These are phyloP conservation scores for Dioszegia crocea DNA, from an alignment of 768 basidiomycete species.

Conservation along the genomic window DNA sequence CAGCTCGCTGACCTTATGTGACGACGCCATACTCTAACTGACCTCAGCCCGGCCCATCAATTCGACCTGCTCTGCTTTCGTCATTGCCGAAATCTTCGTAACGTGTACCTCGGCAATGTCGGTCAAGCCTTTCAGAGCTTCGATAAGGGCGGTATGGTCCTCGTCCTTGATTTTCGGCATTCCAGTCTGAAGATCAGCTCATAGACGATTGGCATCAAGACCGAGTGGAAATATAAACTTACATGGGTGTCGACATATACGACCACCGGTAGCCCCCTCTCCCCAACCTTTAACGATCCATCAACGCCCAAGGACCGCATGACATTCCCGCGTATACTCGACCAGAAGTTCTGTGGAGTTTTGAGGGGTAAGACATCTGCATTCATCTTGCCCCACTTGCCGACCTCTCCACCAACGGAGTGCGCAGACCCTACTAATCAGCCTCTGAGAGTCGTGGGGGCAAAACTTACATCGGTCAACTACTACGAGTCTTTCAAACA, in stretches of 20 bases:
- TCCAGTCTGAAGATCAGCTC: constrained; percentile 21
- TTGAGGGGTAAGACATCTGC: constrained; percentile 18
- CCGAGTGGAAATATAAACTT: constrained; percentile 8
- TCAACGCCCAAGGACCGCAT: constrained; percentile 31
- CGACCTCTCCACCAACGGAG: constrained; percentile 29
- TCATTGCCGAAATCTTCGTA: constrained; percentile 33
- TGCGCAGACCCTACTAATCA: constrained; percentile 32
- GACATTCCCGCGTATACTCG: constrained; percentile 23
- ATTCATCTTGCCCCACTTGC: constrained; percentile 46
- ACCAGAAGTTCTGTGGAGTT: constrained; percentile 23
- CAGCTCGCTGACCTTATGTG: background rate
- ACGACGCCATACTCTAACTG: constrained; percentile 1
- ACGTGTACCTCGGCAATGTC: constrained; percentile 45
- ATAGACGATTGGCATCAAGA: too few species aligned
- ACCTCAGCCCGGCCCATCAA: constrained; percentile 35
- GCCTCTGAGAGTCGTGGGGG: too few species aligned
- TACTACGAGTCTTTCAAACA: constrained; percentile 44
- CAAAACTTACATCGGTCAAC: constrained; percentile 42
- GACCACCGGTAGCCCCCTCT: constrained; percentile 35
- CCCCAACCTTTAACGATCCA: constrained; percentile 15
- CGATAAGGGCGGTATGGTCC: constrained; percentile 32
- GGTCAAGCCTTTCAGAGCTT: constrained; percentile 37
- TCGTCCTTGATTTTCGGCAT: constrained; percentile 23
- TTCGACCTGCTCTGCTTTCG: constrained; percentile 32
- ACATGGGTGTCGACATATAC: constrained; percentile 45